Evolutionary conservation across 495 filamentous ascomycete genomes (phyloP), one percentile per base, ranked within the genome.

Genomic region (Sabuloglossum arenarium): DNA sequence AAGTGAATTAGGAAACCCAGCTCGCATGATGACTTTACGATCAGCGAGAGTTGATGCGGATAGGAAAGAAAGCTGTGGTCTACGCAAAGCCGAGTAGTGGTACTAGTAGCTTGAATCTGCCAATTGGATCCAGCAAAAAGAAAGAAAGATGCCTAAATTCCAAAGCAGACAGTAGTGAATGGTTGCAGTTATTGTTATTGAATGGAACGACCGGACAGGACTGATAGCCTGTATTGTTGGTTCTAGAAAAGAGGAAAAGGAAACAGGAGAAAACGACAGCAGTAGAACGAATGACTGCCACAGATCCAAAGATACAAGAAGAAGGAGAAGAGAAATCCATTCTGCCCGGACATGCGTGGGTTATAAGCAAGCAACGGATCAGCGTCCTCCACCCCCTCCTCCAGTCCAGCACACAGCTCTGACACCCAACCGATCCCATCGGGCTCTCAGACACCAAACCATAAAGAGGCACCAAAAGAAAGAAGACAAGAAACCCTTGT

Each of bases 1-100:
- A 34, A 59, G 3, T 29, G 52, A 30, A 1, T 32, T n/a, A 14
- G 53, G 6, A 19, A 52, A 39, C 10, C 28, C 32, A 54, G 32
- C 30, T 47, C 53, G 34, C 57, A 59, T 59, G 56, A 52, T 53
- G 56, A 54, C 42, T 9, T 30, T 45, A 16, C 34, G 39, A 43
- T 16, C 39, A 43, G 39, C 39, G 12, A 43, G n/a, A n/a, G n/a
- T 21, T 4, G n/a, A 5, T 19, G 39, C n/a, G n/a, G n/a, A n/a
- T n/a, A n/a, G n/a, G n/a, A n/a, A n/a, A n/a, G n/a, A n/a, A n/a
- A n/a, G n/a, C n/a, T n/a, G n/a, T n/a, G n/a, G n/a, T n/a, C n/a
- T n/a, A n/a, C n/a, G n/a, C n/a, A n/a, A n/a, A n/a, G n/a, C n/a
- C n/a, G n/a, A n/a, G n/a, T n/a, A n/a, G n/a, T n/a, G n/a, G n/a